phyloP scores from a whole-genome alignment of 331 rosid species.

The Rosa hybrid region DNA sequence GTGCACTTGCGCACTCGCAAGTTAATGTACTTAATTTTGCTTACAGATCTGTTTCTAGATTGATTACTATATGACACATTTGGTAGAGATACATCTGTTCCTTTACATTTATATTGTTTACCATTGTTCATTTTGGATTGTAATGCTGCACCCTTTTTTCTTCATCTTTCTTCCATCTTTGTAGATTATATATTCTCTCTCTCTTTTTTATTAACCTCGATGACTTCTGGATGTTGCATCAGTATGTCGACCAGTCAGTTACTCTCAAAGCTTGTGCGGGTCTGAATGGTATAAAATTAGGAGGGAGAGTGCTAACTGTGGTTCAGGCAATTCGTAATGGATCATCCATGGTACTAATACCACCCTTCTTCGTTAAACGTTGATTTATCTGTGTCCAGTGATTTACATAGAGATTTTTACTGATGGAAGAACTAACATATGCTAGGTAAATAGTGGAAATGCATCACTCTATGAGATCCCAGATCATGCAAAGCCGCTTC shows the following conservation, averaged over 20 bases:
- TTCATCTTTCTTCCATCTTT: not conserved
- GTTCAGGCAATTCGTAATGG: constrained; percentile 62
- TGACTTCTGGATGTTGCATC: constrained; percentile 36
- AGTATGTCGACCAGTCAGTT: constrained; percentile 80
- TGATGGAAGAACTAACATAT: constrained; percentile 17
- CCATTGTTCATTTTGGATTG: not conserved
- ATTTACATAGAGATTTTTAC: constrained; percentile 25
- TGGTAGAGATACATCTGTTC: not conserved
- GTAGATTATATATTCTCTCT: not conserved
- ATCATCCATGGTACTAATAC: constrained; percentile 46
- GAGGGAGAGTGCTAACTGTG: constrained; percentile 74
- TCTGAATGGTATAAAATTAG: constrained; percentile 86
- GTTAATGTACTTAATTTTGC: not conserved
- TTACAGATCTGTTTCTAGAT: not conserved
- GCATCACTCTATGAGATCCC: constrained; percentile 66
- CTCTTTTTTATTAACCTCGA: constrained; percentile 13
- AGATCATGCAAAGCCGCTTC: constrained; percentile 81
- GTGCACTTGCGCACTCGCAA: not conserved
- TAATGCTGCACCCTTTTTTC: not conserved
- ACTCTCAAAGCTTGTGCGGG: constrained; percentile 88
- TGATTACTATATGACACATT: not conserved
- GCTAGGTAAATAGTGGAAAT: constrained; percentile 55
- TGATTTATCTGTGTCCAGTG: not conserved
- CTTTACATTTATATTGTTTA: not conserved
- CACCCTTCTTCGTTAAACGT: not conserved